phyloP scores from a whole-genome alignment of 2,329 filamentous ascomycete genomes.

The Penicillium sp. region DNA sequence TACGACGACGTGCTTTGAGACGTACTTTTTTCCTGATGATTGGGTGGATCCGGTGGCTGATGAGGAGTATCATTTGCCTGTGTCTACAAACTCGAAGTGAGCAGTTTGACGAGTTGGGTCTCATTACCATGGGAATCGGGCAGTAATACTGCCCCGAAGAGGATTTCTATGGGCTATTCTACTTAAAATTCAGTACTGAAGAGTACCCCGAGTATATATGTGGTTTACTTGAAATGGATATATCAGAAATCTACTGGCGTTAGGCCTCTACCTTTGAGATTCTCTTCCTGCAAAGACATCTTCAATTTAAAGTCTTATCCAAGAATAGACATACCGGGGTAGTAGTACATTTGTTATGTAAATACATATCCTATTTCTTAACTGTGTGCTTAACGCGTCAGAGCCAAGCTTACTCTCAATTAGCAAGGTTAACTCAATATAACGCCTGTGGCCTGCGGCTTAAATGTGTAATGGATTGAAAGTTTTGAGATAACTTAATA shows the following conservation, averaged over 20 bases:
- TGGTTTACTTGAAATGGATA: neutral
- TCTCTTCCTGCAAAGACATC: neutral
- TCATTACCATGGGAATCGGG: no score
- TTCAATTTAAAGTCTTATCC: neutral
- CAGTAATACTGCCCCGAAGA: no score
- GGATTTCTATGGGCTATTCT: neutral
- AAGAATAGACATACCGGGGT: neutral
- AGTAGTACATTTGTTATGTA: neutral
- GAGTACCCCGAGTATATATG: neutral
- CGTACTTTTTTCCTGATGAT: neutral
- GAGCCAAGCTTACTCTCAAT: no score
- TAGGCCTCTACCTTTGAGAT: neutral
- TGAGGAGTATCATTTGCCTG: neutral
- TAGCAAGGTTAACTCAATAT: no score
- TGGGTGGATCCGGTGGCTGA: conserved; percentile 1
- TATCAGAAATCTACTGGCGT: neutral
- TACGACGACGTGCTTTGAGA: conserved; percentile 2
- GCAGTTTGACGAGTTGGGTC: neutral
- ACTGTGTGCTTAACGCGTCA: no score
- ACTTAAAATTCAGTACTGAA: neutral
- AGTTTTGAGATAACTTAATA: no score
- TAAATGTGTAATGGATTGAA: no score
- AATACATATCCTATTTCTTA: no score
- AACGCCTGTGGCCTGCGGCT: no score
- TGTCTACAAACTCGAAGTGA: neutral